Base-by-base conservation (phyloP, 2,329 filamentous ascomycete species). In the Diaporthe batatas region DNA sequence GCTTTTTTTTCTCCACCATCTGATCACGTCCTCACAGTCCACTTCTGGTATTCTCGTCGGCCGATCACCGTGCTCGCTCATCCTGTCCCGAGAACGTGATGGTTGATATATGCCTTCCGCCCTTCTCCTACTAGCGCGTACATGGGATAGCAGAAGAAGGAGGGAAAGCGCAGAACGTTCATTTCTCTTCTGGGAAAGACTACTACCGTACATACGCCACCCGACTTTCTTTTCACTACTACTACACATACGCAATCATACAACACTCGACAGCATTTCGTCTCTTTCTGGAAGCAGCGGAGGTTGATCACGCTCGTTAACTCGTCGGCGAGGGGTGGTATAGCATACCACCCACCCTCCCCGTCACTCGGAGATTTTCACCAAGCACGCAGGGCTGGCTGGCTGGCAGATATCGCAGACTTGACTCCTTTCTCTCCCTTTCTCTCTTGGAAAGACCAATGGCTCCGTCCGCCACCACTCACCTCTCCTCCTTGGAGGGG, bases 21-120 rank as follows among this genome's bases (percentile, higher is more conserved):
- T 65, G 36, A 34, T 34, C 51, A 25, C 62, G 21, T 51, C 44
- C 44, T 32, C 47, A 21, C 62, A 36, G 8, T 8, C 62, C 62
- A 3, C 62, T 65, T 65, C 62, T 51, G 62, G 62, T 23, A 65
- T 7, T 8, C 32, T 36, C 62, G 47, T 44, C 62, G 62, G 62
- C 29, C 47, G 62, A 51, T 65, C 62, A 65, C 12, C 44, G 62
- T n/a, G 29, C 25, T 65, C 62, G 29, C 25, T 51, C 62, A 65
- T 36, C 44, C 51, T 65, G 59, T 44, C 42, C 16, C 23, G 25
- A 44, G 29, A 65, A 65, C 62, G 62, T 65, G 42, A 51, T 65
- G 62, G 62, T 65, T 51, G 62, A 65, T 65, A 65, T 65, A 51
- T 65, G 62, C 62, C 44, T 34, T 49, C 62, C 62, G 62, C 62